Evolutionary conservation across 1,284 basidiomycete genomes (phyloP).

Genomic region (Cutaneotrichosporon cavernicola): DNA sequence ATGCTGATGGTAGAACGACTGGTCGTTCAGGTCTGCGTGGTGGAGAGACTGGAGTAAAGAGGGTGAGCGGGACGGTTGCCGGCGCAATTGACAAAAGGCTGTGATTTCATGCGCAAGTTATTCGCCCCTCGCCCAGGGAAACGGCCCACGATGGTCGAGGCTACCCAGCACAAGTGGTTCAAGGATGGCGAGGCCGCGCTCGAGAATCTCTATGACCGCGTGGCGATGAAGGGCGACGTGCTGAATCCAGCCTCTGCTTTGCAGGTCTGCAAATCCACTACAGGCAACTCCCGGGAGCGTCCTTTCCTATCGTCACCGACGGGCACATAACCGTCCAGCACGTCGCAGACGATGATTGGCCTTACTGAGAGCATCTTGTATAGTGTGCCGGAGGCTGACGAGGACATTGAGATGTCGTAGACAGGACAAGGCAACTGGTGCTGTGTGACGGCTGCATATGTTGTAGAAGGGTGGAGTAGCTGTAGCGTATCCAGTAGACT

Average conservation of each 20-base stretch:
- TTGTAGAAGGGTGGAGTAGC: background rate
- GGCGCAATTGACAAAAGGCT: slow-evolving; percentile 3
- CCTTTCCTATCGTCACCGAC: no score
- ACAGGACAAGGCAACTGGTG: no score
- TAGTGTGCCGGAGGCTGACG: background rate
- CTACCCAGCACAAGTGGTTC: slow-evolving; percentile 17
- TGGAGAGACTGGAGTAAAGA: background rate
- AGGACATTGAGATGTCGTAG: background rate
- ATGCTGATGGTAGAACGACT: background rate
- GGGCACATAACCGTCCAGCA: no score
- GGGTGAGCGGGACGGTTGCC: background rate
- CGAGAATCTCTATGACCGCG: slow-evolving; percentile 16
- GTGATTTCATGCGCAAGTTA: slow-evolving; percentile 13
- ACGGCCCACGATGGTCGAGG: slow-evolving; percentile 9
- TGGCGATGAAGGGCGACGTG: slow-evolving; percentile 15
- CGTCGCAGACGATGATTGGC: no score
- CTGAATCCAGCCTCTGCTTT: slow-evolving; percentile 1
- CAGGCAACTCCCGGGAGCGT: no score
- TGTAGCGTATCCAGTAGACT: no score
- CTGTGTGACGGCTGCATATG: background rate
- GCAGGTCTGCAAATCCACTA: no score
- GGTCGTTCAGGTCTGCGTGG: background rate
- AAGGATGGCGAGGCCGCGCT: slow-evolving; percentile 5
- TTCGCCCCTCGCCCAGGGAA: slow-evolving; percentile 5
- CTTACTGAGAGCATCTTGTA: background rate